Percentiles rank a stretch among this genome's conserved stretches.
phyloP scores from a whole-genome alignment of 345 rosid species.

The Barbarea vulgaris region DNA sequence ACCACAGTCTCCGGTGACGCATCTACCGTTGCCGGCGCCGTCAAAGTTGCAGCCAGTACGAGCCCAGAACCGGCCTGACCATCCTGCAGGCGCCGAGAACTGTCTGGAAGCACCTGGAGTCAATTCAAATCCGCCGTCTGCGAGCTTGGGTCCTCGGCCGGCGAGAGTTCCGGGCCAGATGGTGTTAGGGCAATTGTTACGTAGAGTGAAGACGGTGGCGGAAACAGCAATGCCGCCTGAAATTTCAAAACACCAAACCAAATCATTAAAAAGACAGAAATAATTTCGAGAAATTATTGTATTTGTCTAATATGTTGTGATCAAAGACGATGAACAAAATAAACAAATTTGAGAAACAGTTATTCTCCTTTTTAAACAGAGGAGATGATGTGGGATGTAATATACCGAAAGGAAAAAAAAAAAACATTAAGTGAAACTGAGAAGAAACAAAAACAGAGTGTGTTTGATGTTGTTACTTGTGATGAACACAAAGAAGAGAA shows the following conservation, averaged over 20 bases:
- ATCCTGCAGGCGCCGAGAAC: conserved; percentile 57
- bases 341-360: background rate
- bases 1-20: conserved; percentile 79
- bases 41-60: conserved; percentile 76
- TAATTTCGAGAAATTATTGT: background rate
- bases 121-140: conserved; percentile 64
- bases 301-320: background rate
- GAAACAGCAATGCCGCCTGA: conserved; percentile 30
- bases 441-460: background rate
- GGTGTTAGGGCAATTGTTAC: conserved; percentile 59
- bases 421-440: background rate
- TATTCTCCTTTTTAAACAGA: background rate
- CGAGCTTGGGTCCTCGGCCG: conserved; percentile 51
- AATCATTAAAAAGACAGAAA: background rate
- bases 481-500: conserved; percentile 29
- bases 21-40: conserved; percentile 57
- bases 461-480: conserved; percentile 21
- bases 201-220: conserved; percentile 63
- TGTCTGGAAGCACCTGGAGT: conserved; percentile 48
- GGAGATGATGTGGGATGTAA: background rate
- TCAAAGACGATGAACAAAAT: background rate
- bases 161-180: conserved; percentile 82
- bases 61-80: conserved; percentile 92
- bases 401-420: background rate
- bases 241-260: background rate